These are phyloP conservation scores for Hibiscus mutabilis DNA, from an alignment of 345 rosid species.

Conservation along the genomic window DNA sequence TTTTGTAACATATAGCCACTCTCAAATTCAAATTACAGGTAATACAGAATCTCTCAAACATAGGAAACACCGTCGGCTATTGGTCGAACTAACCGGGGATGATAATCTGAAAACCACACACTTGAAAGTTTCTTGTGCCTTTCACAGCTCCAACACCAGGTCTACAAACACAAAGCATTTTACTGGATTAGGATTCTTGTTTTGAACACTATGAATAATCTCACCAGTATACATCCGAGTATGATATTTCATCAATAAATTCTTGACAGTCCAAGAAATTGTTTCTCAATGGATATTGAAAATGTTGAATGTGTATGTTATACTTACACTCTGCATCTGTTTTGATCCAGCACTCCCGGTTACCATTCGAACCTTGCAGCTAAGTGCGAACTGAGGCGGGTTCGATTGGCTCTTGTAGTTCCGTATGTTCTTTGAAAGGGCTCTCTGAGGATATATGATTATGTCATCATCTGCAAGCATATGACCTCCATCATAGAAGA, in stretches of 20 bases:
- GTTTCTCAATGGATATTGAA: background rate
- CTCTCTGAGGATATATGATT: background rate
- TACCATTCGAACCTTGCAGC: background rate
- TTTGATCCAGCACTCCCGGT: background rate
- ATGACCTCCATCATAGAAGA: background rate
- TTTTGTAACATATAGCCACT: conserved; percentile 20
- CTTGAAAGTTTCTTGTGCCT: background rate
- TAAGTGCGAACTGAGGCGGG: background rate
- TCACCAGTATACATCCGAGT: background rate
- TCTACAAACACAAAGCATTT: background rate
- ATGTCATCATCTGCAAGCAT: background rate
- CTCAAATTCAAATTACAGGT: conserved; percentile 13
- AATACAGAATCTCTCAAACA: conserved; percentile 16
- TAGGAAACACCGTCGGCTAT: background rate
- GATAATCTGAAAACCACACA: background rate
- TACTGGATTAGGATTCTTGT: background rate
- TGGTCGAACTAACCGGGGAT: background rate
- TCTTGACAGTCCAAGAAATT: background rate
- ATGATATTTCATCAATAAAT: background rate
- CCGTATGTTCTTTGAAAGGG: background rate
- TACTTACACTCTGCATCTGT: background rate
- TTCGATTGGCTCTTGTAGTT: background rate
- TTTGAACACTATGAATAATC: background rate
- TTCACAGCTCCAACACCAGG: background rate
- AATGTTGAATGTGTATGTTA: background rate